These are phyloP conservation scores for Colletotrichum eremochloae DNA, from an alignment of 2,329 filamentous ascomycete species.

Conservation along the genomic window DNA sequence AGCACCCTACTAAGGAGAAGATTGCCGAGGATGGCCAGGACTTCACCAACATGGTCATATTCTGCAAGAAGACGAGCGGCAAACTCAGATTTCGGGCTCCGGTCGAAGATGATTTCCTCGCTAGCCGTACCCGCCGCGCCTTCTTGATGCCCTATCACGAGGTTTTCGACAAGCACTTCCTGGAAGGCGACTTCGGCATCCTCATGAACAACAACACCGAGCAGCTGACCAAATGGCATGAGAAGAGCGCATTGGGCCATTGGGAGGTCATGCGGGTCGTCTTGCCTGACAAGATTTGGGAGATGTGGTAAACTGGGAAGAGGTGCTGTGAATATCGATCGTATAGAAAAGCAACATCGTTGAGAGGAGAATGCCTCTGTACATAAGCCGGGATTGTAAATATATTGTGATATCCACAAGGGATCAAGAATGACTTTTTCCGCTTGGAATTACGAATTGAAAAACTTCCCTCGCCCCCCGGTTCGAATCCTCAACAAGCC, in stretches of 20 bases:
- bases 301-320: conserved; percentile 76
- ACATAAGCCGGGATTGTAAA: conserved; percentile 16
- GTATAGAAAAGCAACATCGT: neutral
- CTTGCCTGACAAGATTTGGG: conserved; percentile 83
- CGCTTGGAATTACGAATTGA: neutral
- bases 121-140: conserved; percentile 76
- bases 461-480: conserved; percentile 31
- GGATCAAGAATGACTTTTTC: neutral
- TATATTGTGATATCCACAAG: neutral
- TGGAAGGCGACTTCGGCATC: conserved; percentile 62
- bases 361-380: conserved; percentile 11
- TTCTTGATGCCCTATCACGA: conserved; percentile 82
- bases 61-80: conserved; percentile 78
- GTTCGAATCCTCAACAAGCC: conserved; percentile 57
- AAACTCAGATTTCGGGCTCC: conserved; percentile 77
- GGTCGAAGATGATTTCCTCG: conserved; percentile 74
- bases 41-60: conserved; percentile 97
- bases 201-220: conserved; percentile 74
- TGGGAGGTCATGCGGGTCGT: conserved; percentile 94
- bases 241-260: conserved; percentile 83
- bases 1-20: conserved; percentile 62
- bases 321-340: neutral
- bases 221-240: conserved; percentile 78
- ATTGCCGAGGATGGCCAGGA: conserved; percentile 68
- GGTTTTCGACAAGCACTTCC: conserved; percentile 67